phyloP scores from a whole-genome alignment of 345 rosid genomes.

The Eucalyptus cloeziana region DNA sequence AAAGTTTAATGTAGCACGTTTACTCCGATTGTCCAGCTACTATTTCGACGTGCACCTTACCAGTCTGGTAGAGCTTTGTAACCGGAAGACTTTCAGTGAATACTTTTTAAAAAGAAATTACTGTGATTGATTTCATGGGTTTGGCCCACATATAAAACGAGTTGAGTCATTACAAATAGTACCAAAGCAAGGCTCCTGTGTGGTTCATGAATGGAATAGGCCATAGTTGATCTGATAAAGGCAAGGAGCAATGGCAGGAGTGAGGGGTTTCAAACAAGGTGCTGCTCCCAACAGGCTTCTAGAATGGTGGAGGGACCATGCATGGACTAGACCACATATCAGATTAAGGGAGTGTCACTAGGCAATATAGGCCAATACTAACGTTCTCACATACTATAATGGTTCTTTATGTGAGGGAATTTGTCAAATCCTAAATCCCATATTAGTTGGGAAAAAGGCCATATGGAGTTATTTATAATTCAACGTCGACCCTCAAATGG shows the following conservation, averaged over 20 bases:
- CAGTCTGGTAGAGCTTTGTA: neutral
- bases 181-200: neutral
- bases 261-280: neutral
- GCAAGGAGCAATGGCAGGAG: neutral
- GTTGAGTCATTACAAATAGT: neutral
- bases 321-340: neutral
- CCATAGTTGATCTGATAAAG: neutral
- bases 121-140: neutral
- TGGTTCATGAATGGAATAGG: neutral
- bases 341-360: neutral
- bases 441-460: neutral
- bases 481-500: neutral
- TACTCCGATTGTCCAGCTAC: neutral
- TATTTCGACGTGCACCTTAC: neutral
- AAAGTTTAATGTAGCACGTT: neutral
- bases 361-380: neutral
- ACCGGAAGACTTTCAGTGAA: neutral
- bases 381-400: neutral
- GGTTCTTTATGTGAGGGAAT: neutral
- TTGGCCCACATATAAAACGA: neutral
- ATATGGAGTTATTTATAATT: neutral
- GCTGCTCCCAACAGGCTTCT: neutral
- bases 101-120: neutral
- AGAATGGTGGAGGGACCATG: neutral
- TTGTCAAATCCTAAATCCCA: neutral